Conservation (phyloP, 139 green algal species). For the Diplosphaera chodatii region DNA sequence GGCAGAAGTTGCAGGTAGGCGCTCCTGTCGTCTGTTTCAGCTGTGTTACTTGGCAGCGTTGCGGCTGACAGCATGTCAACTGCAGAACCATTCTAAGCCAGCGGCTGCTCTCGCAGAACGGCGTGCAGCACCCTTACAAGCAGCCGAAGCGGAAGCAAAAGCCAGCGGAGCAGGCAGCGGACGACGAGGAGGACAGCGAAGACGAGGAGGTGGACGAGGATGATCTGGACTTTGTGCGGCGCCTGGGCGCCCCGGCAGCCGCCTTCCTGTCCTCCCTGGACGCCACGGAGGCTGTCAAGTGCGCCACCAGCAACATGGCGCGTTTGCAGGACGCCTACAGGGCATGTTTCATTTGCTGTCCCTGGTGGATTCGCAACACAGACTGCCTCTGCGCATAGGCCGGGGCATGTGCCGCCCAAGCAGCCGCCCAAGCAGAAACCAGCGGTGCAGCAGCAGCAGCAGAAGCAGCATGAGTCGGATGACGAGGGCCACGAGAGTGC, state of each 20-base stretch:
- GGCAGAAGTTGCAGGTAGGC: neutral
- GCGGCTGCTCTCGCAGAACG: neutral
- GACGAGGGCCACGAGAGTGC: neutral
- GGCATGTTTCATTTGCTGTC: no score
- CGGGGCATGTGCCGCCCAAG: conserved; percentile 1
- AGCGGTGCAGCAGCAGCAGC: neutral
- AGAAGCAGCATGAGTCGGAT: neutral
- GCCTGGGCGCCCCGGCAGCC: neutral
- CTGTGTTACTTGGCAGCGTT: no score
- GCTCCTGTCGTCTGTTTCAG: neutral
- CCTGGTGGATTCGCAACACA: no score
- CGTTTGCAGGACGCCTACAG: no score
- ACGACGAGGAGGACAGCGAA: conserved; percentile 8
- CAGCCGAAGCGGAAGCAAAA: neutral
- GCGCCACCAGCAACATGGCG: no score
- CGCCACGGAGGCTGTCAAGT: neutral
- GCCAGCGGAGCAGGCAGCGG: conserved; percentile 13
- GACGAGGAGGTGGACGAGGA: conserved; percentile 45
- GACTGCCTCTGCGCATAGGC: neutral
- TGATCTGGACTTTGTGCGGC: conserved; percentile 50
- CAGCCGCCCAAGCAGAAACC: neutral
- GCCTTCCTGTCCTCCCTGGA: neutral
- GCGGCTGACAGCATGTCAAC: no score
- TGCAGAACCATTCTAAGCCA: no score
- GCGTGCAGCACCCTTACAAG: neutral